These are phyloP conservation scores for Simplicillium aogashimaense DNA, from an alignment of 2,329 filamentous ascomycete genomes.

Conservation along the genomic window DNA sequence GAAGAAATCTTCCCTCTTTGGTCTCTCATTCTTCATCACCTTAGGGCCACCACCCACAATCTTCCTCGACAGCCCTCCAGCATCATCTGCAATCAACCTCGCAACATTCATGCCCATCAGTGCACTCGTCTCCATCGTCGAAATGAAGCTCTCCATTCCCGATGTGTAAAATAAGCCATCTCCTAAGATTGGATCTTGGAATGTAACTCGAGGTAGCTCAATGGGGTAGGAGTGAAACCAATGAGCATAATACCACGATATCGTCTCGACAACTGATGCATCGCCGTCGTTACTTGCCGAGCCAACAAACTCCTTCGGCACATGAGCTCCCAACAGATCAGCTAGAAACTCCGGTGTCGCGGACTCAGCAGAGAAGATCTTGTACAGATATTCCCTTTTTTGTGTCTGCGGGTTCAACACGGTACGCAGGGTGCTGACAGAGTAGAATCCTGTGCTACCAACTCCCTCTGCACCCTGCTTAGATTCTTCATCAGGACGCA, in stretches of 20 bases:
- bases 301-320: conserved; percentile 30
- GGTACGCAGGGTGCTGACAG: conserved; percentile 62
- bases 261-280: conserved; percentile 27
- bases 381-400: conserved; percentile 49
- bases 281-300: conserved; percentile 19
- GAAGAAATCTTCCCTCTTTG: conserved; percentile 4
- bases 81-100: conserved; percentile 56
- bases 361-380: conserved; percentile 51
- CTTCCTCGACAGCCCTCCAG: conserved; percentile 15
- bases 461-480: conserved; percentile 45
- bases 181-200: conserved; percentile 68
- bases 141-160: conserved; percentile 87
- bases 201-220: conserved; percentile 73
- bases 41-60: conserved; percentile 3
- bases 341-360: conserved; percentile 44
- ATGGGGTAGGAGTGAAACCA: conserved; percentile 81
- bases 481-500: conserved; percentile 48
- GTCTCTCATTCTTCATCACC: not conserved
- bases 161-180: conserved; percentile 60
- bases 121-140: conserved; percentile 93
- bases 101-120: conserved; percentile 86
- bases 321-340: conserved; percentile 35
- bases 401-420: conserved; percentile 50
- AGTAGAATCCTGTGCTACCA: conserved; percentile 74
- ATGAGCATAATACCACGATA: conserved; percentile 72